Conservation (phyloP, 768 basidiomycete species). For the Dioszegia crocea region DNA sequence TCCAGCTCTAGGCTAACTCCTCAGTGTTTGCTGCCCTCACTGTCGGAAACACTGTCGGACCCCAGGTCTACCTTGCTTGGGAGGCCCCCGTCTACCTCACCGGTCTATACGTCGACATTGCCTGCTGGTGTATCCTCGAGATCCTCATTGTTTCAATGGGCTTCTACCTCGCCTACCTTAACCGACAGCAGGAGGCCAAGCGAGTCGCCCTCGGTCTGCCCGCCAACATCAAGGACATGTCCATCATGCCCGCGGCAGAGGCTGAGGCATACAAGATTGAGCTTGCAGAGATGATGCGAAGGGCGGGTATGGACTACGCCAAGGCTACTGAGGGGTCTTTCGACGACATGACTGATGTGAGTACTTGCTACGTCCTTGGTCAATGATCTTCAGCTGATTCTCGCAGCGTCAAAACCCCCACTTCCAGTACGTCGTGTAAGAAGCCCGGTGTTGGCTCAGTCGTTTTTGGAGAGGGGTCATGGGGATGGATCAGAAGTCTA, state of each 20-base stretch:
- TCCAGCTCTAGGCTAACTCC: slow-evolving; percentile 12
- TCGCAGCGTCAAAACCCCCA: slow-evolving; percentile 6
- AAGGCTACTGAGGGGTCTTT: slow-evolving; percentile 33
- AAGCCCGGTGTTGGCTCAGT: no score
- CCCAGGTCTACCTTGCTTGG: slow-evolving; percentile 40
- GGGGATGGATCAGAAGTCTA: neutral
- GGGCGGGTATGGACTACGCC: slow-evolving; percentile 16
- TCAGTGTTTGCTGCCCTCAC: slow-evolving; percentile 19
- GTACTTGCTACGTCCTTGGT: neutral
- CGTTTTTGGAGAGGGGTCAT: neutral
- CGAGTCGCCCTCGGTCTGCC: slow-evolving; percentile 40
- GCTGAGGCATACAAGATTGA: slow-evolving; percentile 42
- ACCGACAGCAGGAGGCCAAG: slow-evolving; percentile 35
- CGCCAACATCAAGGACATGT: slow-evolving; percentile 41
- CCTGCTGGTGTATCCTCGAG: slow-evolving; percentile 39
- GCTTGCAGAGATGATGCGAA: slow-evolving; percentile 20
- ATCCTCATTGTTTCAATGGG: slow-evolving; percentile 39
- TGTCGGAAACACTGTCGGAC: slow-evolving; percentile 42
- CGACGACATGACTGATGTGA: slow-evolving; percentile 43
- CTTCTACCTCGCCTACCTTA: slow-evolving; percentile 37
- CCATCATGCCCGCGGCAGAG: slow-evolving; percentile 42
- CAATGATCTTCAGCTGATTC: neutral
- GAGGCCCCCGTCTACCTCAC: slow-evolving; percentile 42
- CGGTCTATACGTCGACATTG: slow-evolving; percentile 41
- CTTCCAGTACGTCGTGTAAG: slow-evolving; percentile 11